These are phyloP conservation scores for Sporothrix brunneoviolacea DNA, from an alignment of 2,329 filamentous ascomycete species.

Conservation along the genomic window DNA sequence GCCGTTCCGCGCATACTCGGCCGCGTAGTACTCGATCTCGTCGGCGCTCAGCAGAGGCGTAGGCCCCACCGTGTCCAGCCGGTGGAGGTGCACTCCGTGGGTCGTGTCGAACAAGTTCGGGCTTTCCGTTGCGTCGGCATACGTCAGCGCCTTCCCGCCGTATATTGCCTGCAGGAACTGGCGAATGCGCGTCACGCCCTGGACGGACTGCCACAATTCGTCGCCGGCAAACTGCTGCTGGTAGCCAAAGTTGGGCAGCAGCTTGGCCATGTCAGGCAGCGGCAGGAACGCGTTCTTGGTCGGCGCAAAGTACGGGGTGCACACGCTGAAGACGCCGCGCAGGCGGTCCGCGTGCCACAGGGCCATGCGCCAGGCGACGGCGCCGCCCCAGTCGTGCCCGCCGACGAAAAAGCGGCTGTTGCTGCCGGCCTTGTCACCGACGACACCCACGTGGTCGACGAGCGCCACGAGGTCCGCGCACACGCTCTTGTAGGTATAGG, in stretches of 20 bases:
- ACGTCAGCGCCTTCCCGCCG: conserved; percentile 52
- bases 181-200: conserved; percentile 48
- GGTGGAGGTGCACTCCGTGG: conserved; percentile 58
- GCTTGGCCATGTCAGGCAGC: conserved; percentile 47
- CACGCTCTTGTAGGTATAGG: conserved; percentile 67
- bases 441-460: conserved; percentile 50
- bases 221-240: conserved; percentile 72
- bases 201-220: conserved; percentile 52
- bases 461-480: conserved; percentile 70
- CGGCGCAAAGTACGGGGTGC: conserved; percentile 65
- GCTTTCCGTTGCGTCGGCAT: conserved; percentile 26
- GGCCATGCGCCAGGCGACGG: conserved; percentile 63
- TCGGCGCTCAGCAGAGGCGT: conserved; percentile 57
- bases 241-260: conserved; percentile 69
- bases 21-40: conserved; percentile 71
- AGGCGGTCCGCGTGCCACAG: conserved; percentile 69
- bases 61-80: conserved; percentile 49
- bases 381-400: conserved; percentile 90
- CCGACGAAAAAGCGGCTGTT: conserved; percentile 61
- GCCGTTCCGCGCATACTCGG: conserved; percentile 64
- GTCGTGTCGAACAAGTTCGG: conserved; percentile 47
- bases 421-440: conserved; percentile 20
- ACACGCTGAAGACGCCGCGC: conserved; percentile 69
- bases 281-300: conserved; percentile 40
- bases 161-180: conserved; percentile 67